Percentiles rank a stretch among this genome's conserved stretches.
Conservation (phyloP, 305 asterid species). For the Fraxinus sp. region DNA sequence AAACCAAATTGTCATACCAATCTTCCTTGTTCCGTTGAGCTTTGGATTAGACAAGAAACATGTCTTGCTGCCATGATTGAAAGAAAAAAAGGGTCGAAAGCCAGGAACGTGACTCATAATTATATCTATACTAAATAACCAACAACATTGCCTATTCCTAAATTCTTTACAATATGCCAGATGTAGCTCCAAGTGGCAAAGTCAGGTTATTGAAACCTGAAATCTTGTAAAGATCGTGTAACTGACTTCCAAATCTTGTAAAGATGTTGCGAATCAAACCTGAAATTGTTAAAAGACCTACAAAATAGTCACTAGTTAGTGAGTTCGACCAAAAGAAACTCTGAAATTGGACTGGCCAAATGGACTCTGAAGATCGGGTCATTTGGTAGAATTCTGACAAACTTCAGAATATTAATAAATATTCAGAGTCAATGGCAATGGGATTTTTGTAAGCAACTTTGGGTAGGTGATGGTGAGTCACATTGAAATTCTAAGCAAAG, state of each 20-base stretch:
- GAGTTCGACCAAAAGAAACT: not conserved
- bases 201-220: not conserved
- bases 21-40: not conserved
- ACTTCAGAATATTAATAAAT: not conserved
- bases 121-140: not conserved
- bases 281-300: not conserved
- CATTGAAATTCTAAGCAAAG: not conserved
- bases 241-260: not conserved
- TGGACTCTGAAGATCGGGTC: not conserved
- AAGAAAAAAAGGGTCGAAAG: not conserved
- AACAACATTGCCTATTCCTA: not conserved
- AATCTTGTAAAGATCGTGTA: not conserved
- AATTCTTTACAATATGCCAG: not conserved
- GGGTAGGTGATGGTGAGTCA: conserved; percentile 19
- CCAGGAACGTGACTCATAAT: not conserved
- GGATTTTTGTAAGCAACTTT: not conserved
- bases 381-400: not conserved
- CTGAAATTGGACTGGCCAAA: not conserved
- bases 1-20: not conserved
- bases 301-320: not conserved
- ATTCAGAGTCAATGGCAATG: not conserved
- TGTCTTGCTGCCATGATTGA: not conserved
- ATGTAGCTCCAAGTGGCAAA: not conserved
- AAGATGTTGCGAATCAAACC: not conserved
- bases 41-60: not conserved